Evolutionary conservation across 1,284 basidiomycete genomes (phyloP).

Genomic region (Psilocybe mexicana): DNA sequence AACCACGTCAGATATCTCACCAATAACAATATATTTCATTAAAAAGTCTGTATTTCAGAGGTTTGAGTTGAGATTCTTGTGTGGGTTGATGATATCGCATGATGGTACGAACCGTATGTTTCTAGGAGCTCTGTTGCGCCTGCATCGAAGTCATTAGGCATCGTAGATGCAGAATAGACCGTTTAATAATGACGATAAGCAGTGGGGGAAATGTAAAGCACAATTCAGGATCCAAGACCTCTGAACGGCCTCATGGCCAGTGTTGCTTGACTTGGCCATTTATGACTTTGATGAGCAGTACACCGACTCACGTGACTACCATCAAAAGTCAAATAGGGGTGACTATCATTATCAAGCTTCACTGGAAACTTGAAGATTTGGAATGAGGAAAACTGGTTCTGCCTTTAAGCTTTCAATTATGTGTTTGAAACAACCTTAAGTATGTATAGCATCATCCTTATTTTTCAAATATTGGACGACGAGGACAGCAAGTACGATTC

Average conservation of each 20-base stretch:
- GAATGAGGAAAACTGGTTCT: no score
- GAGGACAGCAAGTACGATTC: no score
- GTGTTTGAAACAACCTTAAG: no score
- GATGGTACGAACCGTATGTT: slow-evolving; percentile 72
- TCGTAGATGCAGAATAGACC: slow-evolving; percentile 30
- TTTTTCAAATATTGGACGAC: no score
- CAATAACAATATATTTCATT: slow-evolving; percentile 97
- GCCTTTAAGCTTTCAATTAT: no score
- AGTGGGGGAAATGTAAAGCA: slow-evolving; percentile 16
- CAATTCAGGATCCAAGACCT: slow-evolving; percentile 26
- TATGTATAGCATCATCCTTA: no score
- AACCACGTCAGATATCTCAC: slow-evolving; percentile 41
- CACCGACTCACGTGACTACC: slow-evolving; percentile 16
- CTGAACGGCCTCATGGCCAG: slow-evolving; percentile 28
- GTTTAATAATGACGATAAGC: slow-evolving; percentile 18
- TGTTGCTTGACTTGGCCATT: slow-evolving; percentile 21
- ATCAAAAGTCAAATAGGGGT: background rate
- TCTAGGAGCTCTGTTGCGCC: slow-evolving; percentile 90
- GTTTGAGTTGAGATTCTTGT: slow-evolving; percentile 9
- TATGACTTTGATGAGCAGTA: slow-evolving; percentile 19
- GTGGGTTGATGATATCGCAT: slow-evolving; percentile 8
- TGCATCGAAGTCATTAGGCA: slow-evolving; percentile 67
- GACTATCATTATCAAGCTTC: background rate
- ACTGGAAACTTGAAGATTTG: background rate
- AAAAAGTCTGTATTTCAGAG: slow-evolving; percentile 74